phyloP scores from a whole-genome alignment of 257 asterid genomes.

The Solanum dulcamara region DNA sequence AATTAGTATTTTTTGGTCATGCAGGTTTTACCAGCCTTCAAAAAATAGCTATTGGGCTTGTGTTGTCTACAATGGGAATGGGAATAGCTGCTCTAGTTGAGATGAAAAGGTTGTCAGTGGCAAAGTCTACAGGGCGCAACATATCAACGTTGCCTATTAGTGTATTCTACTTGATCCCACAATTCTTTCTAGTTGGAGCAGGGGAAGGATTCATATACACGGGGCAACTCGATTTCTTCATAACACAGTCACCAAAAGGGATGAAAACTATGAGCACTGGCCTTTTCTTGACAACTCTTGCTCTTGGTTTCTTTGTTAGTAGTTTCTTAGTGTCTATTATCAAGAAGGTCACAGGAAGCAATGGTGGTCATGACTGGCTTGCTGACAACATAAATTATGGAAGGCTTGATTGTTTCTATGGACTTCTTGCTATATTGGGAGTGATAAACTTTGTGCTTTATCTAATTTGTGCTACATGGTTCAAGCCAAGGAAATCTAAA shows the following conservation, averaged over 20 bases:
- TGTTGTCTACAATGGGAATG: constrained; percentile 71
- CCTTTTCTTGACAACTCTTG: constrained; percentile 70
- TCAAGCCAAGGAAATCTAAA: constrained; percentile 32
- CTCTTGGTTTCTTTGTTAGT: constrained; percentile 76
- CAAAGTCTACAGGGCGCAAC: constrained; percentile 20
- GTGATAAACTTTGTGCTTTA: constrained; percentile 43
- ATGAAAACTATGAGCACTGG: constrained; percentile 98
- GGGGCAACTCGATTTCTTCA: constrained; percentile 91
- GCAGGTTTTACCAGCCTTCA: constrained; percentile 66
- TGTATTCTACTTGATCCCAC: constrained; percentile 70
- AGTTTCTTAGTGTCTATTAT: constrained; percentile 64
- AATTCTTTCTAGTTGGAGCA: constrained; percentile 70
- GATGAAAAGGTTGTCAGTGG: constrained; percentile 48
- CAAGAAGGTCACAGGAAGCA: constrained; percentile 42
- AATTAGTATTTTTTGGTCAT: background rate
- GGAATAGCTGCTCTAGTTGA: constrained; percentile 59
- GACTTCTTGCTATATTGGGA: constrained; percentile 57
- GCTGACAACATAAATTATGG: constrained; percentile 75
- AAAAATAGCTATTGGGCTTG: constrained; percentile 54
- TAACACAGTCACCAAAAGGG: constrained; percentile 80
- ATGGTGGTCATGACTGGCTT: constrained; percentile 57
- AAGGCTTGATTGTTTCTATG: constrained; percentile 69
- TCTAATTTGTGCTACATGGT: constrained; percentile 53
- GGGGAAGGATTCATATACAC: constrained; percentile 93
- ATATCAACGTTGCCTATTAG: constrained; percentile 45